phyloP scores from a whole-genome alignment of 352 stramenopile genomes.

The Globisporangium apiculatum region DNA sequence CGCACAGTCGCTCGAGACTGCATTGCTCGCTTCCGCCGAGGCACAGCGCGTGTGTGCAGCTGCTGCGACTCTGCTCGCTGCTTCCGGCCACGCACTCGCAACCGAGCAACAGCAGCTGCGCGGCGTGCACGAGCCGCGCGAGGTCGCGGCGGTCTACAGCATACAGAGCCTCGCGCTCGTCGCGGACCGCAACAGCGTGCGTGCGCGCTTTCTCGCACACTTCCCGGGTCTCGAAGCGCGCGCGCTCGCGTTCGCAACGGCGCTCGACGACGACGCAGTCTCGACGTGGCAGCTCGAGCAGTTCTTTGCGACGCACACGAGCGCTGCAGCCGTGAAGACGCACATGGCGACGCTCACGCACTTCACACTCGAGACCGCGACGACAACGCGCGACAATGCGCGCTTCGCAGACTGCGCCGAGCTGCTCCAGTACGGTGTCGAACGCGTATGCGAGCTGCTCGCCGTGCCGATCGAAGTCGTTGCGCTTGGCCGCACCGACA shows the following conservation, averaged over 20 bases:
- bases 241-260: slow-evolving; percentile 41
- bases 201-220: slow-evolving; percentile 49
- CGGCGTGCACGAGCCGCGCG: slow-evolving; percentile 27
- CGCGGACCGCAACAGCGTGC: slow-evolving; percentile 29
- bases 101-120: slow-evolving; percentile 16
- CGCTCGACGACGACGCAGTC: slow-evolving; percentile 36
- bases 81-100: slow-evolving; percentile 15
- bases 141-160: slow-evolving; percentile 52
- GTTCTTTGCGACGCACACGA: slow-evolving; percentile 50
- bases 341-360: slow-evolving; percentile 50
- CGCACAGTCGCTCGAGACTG: slow-evolving; percentile 26
- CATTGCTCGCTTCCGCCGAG: slow-evolving; percentile 9
- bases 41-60: slow-evolving; percentile 14
- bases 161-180: slow-evolving; percentile 32
- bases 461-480: slow-evolving; percentile 33
- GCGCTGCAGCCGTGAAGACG: slow-evolving; percentile 51
- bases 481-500: slow-evolving; percentile 8
- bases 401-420: slow-evolving; percentile 41
- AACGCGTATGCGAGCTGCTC: slow-evolving; percentile 52
- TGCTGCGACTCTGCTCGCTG: slow-evolving; percentile 3
- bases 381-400: slow-evolving; percentile 38
- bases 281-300: slow-evolving; percentile 56
- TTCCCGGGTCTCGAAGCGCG: slow-evolving; percentile 64
- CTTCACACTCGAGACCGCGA: slow-evolving; percentile 36
- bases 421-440: slow-evolving; percentile 49